phyloP scores from a whole-genome alignment of 1,284 basidiomycete genomes.

The Heterobasidion occidentale region DNA sequence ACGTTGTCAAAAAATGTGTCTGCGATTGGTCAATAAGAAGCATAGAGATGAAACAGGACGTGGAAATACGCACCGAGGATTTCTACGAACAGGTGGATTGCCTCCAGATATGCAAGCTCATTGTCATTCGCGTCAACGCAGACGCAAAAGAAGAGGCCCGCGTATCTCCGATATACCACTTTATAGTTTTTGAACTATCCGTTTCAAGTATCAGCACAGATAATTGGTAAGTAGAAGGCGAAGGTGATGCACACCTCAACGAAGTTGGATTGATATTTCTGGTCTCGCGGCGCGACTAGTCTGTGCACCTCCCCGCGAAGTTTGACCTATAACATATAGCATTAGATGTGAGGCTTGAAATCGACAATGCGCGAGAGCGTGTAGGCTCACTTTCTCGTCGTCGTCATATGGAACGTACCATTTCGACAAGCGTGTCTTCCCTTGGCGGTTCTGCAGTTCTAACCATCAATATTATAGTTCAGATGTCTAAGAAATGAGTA shows the following conservation, averaged over 20 bases:
- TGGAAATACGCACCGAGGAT: constrained; percentile 68
- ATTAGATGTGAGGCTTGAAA: constrained; percentile 1
- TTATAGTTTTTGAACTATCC: constrained; percentile 90
- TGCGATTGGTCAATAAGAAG: constrained; percentile 21
- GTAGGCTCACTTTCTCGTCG: constrained; percentile 76
- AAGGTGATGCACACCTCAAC: constrained; percentile 70
- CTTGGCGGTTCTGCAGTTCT: constrained; percentile 79
- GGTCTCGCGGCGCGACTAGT: constrained; percentile 92
- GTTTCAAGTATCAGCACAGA: background rate
- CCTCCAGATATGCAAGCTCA: constrained; percentile 94
- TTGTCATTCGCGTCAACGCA: constrained; percentile 99
- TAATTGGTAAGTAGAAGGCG: background rate
- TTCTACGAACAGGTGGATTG: constrained; percentile 97
- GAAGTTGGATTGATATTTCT: constrained; percentile 99
- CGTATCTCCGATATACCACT: constrained; percentile 91
- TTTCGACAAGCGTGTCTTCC: constrained; percentile 94
- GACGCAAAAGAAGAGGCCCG: constrained; percentile 96
- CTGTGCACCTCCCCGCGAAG: constrained; percentile 94
- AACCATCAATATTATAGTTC: background rate
- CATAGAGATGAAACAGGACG: background rate
- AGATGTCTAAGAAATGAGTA: background rate
- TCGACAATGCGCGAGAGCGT: background rate
- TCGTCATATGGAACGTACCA: constrained; percentile 97
- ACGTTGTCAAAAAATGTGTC: constrained; percentile 99
- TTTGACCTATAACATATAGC: constrained; percentile 51